A percentile compares a stretch with the other conserved stretches of the same genome.
phyloP scores from a whole-genome alignment of 176 grass and related monocot genomes.

The Dactylis glomerata region DNA sequence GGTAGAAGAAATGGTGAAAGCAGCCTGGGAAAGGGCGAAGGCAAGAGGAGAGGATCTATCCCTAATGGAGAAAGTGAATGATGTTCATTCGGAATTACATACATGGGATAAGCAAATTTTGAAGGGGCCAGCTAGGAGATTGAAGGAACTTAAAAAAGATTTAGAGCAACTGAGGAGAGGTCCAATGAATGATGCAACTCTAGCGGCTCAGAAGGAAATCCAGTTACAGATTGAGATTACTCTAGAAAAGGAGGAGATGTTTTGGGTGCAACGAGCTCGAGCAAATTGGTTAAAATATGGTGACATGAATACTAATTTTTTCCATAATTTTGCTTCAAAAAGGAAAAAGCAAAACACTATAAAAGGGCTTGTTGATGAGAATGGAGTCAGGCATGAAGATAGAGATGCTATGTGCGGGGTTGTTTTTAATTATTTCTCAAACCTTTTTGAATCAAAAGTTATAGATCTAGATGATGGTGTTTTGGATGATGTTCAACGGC shows the following conservation, averaged over 20 bases:
- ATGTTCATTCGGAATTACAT: background rate
- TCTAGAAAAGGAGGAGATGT: background rate
- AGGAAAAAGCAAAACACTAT: background rate
- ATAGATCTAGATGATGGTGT: too few relatives aligned
- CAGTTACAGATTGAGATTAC: background rate
- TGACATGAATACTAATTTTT: background rate
- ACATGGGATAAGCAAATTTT: background rate
- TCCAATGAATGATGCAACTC: background rate
- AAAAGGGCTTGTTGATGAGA: background rate
- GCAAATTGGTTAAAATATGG: background rate
- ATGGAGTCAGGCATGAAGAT: background rate
- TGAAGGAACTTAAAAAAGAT: background rate
- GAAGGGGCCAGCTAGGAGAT: background rate
- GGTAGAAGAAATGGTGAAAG: too few relatives aligned
- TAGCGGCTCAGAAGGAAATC: background rate
- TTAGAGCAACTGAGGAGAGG: background rate
- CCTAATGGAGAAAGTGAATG: background rate
- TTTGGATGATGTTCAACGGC: background rate
- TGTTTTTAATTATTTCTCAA: background rate
- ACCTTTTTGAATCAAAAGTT: background rate
- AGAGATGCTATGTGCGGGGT: background rate
- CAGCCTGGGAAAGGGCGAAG: too few relatives aligned
- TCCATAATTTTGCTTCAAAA: background rate
- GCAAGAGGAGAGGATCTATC: too few relatives aligned
- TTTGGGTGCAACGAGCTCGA: background rate